Evolutionary conservation across 2,329 filamentous ascomycete species (phyloP), one percentile per base, ranked within the genome.

Genomic region (Colletotrichum agaves): DNA sequence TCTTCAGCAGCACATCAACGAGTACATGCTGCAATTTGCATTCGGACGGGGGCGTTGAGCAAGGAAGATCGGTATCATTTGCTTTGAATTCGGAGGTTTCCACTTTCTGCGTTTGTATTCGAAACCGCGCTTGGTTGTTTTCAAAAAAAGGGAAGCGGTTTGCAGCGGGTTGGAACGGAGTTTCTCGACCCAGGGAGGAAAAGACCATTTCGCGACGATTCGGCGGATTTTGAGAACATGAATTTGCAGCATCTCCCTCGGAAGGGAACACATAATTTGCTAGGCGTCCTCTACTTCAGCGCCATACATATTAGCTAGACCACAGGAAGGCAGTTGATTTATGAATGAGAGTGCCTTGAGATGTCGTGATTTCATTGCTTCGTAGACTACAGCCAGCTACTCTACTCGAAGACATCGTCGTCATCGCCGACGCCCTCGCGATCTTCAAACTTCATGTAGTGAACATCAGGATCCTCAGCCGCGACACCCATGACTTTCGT

Each of bases 361-460:
- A 17, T 64, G 60, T 70, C 64, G 56, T 58, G 57, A 57, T 67
- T 47, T 70, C 69, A 69, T 72, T 72, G 61, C 46, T 71, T 70
- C 46, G 62, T 71, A 44, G 69, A 60, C 61, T 53, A 35, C 57
- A 57, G 55, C 19, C 43, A 59, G 23, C 19, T 37, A 61, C 67
- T 73, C 75, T 70, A 81, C 58, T 87, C 81, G 70, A 85, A 86
- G 55, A 82, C 77, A 61, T 87, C 84, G 2, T 70, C 69, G 62
- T 92, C 88, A 35, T 86, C 86, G 67, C 79, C 82, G 31, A 81
- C 81, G 13, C 83, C 85, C 75, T 94, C 90, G 23, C 93, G 86
- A 67, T 96, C 92, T 55, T 90, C 87, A 76, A 97, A 97, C 19
- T 86, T 82, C 87, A 98, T 90, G 73, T 96, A 98, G 49, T 86